These are phyloP conservation scores for Allantophomopsis cytisporea DNA, from an alignment of 2,329 filamentous ascomycete genomes.

Conservation along the genomic window DNA sequence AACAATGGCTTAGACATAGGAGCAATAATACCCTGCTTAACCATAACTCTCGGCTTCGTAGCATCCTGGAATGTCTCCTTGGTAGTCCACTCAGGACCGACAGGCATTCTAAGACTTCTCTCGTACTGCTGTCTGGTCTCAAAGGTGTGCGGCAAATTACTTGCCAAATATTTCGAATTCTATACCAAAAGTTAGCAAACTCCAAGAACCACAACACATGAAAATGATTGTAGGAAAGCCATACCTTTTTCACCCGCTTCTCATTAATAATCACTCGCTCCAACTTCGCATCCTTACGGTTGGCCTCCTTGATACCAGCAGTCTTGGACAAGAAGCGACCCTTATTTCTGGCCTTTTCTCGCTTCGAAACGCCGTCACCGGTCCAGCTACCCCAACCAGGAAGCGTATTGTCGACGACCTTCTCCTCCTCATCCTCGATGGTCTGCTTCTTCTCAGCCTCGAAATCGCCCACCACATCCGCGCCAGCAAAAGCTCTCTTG, in stretches of 20 bases:
- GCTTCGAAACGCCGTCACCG: conserved; percentile 66
- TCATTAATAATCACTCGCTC: conserved; percentile 85
- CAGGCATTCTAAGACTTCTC: conserved; percentile 68
- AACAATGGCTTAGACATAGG: conserved; percentile 66
- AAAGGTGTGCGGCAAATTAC: conserved; percentile 75
- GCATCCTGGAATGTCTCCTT: conserved; percentile 85
- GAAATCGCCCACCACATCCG: conserved; percentile 74
- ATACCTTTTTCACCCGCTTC: conserved; percentile 76
- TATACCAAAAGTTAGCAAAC: conserved; percentile 18
- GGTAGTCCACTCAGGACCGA: conserved; percentile 93
- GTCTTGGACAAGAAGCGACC: conserved; percentile 49
- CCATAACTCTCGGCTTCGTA: conserved; percentile 77
- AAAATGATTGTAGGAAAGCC: conserved; percentile 5
- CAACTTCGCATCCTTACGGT: conserved; percentile 72
- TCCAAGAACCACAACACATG: background rate
- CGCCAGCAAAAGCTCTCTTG: conserved; percentile 73
- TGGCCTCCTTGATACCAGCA: conserved; percentile 60
- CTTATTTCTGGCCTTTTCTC: conserved; percentile 49
- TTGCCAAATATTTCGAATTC: conserved; percentile 80
- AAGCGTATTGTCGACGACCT: conserved; percentile 70
- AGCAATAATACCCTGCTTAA: conserved; percentile 83
- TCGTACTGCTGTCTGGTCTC: conserved; percentile 86
- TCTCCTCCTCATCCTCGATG: conserved; percentile 67
- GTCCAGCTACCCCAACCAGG: conserved; percentile 93
- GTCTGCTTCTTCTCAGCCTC: conserved; percentile 62